phyloP scores from a whole-genome alignment of 2,329 filamentous ascomycete genomes.

The Didymellaceae sp. region DNA sequence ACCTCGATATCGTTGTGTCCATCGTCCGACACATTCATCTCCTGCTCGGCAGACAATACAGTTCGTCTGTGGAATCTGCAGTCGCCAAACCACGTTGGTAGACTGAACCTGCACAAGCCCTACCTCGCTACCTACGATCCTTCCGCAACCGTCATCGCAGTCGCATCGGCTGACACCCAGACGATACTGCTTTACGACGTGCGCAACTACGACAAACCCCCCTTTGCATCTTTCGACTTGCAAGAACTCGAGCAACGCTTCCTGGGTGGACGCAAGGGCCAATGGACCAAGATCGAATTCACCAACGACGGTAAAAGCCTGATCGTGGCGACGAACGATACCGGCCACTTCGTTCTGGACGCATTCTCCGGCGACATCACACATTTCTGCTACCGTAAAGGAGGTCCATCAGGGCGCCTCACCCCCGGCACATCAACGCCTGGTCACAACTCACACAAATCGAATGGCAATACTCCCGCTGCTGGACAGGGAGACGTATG shows the following conservation, averaged over 20 bases:
- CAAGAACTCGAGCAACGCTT: constrained; percentile 64
- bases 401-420: constrained; percentile 53
- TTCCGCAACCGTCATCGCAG: constrained; percentile 87
- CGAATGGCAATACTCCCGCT: constrained; percentile 33
- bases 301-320: constrained; percentile 93
- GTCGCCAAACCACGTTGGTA: constrained; percentile 79
- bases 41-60: constrained; percentile 88
- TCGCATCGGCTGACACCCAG: constrained; percentile 81
- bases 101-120: constrained; percentile 79
- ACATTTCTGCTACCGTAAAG: constrained; percentile 68
- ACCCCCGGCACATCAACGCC: constrained; percentile 53
- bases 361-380: constrained; percentile 84
- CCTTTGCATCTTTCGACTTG: constrained; percentile 86
- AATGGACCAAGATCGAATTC: constrained; percentile 93
- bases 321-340: constrained; percentile 81
- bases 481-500: constrained; percentile 76
- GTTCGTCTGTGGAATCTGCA: constrained; percentile 89
- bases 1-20: constrained; percentile 86
- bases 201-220: constrained; percentile 90
- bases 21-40: constrained; percentile 88
- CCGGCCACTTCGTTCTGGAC: constrained; percentile 90
- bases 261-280: constrained; percentile 56
- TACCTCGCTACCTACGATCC: constrained; percentile 91
- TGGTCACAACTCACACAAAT: constrained; percentile 58
- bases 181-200: constrained; percentile 89